Evolutionary conservation across 192 early-diverging fungal species (phyloP), one percentile per base, ranked within the genome.

Genomic region (Coemansia sp.): DNA sequence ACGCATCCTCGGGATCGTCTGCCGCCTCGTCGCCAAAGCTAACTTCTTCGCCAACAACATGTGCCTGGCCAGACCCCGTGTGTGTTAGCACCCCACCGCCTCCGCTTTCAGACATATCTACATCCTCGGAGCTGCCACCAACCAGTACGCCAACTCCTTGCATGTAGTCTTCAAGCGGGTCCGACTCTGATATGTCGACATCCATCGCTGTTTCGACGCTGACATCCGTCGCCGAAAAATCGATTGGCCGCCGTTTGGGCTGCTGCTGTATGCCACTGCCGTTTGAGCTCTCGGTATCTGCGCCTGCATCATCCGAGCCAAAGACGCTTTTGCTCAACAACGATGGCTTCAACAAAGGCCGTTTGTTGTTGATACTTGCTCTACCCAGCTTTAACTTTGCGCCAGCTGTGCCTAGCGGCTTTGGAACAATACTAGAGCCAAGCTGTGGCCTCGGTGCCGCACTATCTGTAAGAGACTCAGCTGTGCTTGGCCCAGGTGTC

Each of bases 111-210:
- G 21, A 56, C 45, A 28, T 56, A 68, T 74, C 42, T 33, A 65
- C 21, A 46, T n/a, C 62, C 64, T 55, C n/a, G 51, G 26, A 31
- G 2, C 51, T n/a, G 51, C 24, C 51, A 28, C 33, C 26, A 6
- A 28, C 51, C 26, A 55, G 26, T 7, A 26, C 51, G 7, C 51
- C 51, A 28, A 55, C 51, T 5, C 51, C 87, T 23, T 86, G 85
- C 96, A 98, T 98, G 69, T 85, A 98, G 23, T 89, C 91, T 58
- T 98, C 96, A 16, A 93, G 62, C 6, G 91, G 84, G 51, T 93
- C 92, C 5, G 80, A 65, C 9, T 86, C 91, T 23, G 85, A 70
- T 31, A 63, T 76, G 23, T 87, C 84, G 56, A 85, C 76, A 1
- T 33, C 74, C 67, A 71, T 83, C 50, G 40, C 60, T 14, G 51